A percentile compares a stretch with the other conserved stretches of the same genome.
Evolutionary conservation across 1,284 basidiomycete species (phyloP).

Genomic region (Moesziomyces sp.): DNA sequence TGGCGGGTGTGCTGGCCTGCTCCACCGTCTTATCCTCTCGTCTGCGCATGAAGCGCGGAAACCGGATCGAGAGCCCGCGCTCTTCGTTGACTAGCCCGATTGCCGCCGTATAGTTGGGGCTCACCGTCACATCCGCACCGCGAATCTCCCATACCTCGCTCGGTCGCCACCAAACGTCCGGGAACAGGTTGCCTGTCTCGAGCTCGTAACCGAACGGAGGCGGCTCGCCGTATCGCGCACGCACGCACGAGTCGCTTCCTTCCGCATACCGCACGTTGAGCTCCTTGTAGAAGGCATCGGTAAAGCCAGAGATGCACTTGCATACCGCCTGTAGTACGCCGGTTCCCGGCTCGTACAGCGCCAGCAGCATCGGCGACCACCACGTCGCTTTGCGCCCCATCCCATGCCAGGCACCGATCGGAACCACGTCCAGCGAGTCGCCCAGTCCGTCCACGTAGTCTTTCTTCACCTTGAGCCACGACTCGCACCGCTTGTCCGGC

Average conservation of each 20-base stretch:
- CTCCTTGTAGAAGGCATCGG: slow-evolving; percentile 81
- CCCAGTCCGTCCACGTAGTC: slow-evolving; percentile 77
- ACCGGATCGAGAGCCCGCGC: slow-evolving; percentile 73
- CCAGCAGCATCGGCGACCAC: slow-evolving; percentile 92
- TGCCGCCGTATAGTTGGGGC: slow-evolving; percentile 87
- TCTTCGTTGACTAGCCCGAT: slow-evolving; percentile 74
- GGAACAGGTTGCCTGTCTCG: slow-evolving; percentile 74
- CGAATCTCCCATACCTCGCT: slow-evolving; percentile 79
- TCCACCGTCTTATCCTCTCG: slow-evolving; percentile 58
- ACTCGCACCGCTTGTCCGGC: slow-evolving; percentile 72
- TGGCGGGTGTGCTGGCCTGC: slow-evolving; percentile 50
- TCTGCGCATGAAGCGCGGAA: slow-evolving; percentile 68
- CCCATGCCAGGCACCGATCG: slow-evolving; percentile 80
- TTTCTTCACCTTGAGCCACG: slow-evolving; percentile 75
- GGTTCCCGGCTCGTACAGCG: slow-evolving; percentile 77
- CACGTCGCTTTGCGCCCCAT: slow-evolving; percentile 90
- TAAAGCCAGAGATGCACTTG: slow-evolving; percentile 76
- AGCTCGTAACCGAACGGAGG: slow-evolving; percentile 46
- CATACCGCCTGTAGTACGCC: slow-evolving; percentile 74
- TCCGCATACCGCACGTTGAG: slow-evolving; percentile 48
- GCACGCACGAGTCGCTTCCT: slow-evolving; percentile 38
- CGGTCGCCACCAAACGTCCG: slow-evolving; percentile 80
- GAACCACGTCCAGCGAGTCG: slow-evolving; percentile 66
- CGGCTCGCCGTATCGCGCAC: slow-evolving; percentile 19
- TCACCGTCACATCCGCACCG: slow-evolving; percentile 83